These are phyloP conservation scores for Colletotrichum eleusines DNA, from an alignment of 2,329 filamentous ascomycete species.

Conservation along the genomic window DNA sequence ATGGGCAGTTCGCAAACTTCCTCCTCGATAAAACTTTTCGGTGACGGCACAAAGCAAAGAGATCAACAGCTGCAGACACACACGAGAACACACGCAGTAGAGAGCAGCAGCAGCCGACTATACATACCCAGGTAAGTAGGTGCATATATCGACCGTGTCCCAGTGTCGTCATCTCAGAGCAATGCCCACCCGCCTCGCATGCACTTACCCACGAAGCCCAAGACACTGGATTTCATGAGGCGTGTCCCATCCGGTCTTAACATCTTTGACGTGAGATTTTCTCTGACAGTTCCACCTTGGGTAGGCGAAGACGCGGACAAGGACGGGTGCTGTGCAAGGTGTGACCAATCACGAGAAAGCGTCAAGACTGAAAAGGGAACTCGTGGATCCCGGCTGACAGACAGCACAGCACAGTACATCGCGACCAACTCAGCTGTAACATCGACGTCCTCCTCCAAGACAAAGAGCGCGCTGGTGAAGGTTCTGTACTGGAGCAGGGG, in stretches of 20 bases:
- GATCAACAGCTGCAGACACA: background rate
- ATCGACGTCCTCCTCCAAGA: background rate
- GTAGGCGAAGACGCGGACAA: conserved; percentile 45
- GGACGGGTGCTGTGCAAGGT: conserved; percentile 55
- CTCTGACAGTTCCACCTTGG: conserved; percentile 50
- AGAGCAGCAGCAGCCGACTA: conserved; percentile 7
- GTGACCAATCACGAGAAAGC: conserved; percentile 19
- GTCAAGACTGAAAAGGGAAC: conserved; percentile 6
- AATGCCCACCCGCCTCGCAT: conserved; percentile 8
- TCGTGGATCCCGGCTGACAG: conserved; percentile 6
- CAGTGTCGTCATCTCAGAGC: background rate
- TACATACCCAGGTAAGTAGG: conserved; percentile 8
- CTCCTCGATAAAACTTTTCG: background rate
- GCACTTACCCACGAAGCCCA: conserved; percentile 43
- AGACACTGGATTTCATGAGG: conserved; percentile 35
- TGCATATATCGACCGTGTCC: conserved; percentile 23
- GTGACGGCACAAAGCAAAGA: conserved; percentile 1
- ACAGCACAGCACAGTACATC: background rate
- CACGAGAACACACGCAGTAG: background rate
- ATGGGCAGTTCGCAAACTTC: background rate
- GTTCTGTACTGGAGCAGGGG: background rate
- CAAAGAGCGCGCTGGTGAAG: background rate
- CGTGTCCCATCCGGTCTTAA: conserved; percentile 25
- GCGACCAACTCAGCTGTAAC: background rate
- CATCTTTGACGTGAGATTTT: conserved; percentile 47